These are phyloP conservation scores for Casuarina cunninghamiana DNA, from an alignment of 306 rosid genomes.

Conservation along the genomic window DNA sequence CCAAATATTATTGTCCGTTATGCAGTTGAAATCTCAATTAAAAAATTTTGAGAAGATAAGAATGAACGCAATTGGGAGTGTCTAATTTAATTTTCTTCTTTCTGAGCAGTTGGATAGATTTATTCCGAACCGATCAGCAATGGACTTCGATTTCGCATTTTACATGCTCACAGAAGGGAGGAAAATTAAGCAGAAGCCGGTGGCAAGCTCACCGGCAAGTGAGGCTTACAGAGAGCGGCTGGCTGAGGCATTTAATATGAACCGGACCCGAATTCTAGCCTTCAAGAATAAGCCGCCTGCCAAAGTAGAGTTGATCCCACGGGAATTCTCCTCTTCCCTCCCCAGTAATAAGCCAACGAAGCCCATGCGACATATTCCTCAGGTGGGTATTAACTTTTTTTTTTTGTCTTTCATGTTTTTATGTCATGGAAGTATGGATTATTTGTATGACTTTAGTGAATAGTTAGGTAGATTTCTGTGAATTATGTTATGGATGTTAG, in stretches of 20 bases:
- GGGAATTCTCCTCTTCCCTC: constrained; percentile 35
- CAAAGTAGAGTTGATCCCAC: constrained; percentile 50
- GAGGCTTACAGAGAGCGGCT: constrained; percentile 59
- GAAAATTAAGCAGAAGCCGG: constrained; percentile 56
- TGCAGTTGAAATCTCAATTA: neutral
- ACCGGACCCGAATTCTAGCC: constrained; percentile 70
- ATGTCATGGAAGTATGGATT: neutral
- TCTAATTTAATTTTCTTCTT: neutral
- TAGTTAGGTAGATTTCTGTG: constrained; percentile 1
- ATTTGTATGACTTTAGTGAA: neutral
- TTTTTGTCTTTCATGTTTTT: neutral
- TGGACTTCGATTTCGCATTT: constrained; percentile 52
- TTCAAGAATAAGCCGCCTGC: constrained; percentile 83
- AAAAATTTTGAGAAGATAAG: neutral
- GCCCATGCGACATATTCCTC: constrained; percentile 63
- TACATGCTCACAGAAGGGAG: constrained; percentile 49
- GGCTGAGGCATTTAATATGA: constrained; percentile 69
- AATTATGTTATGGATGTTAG: no score
- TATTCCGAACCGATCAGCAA: constrained; percentile 49
- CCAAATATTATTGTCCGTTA: neutral
- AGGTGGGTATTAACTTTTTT: constrained; percentile 30
- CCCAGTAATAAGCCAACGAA: constrained; percentile 39
- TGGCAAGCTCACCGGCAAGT: constrained; percentile 43
- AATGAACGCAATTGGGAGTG: no score
- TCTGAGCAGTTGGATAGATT: constrained; percentile 48